A percentile compares a stretch with the other conserved stretches of the same genome.
Evolutionary conservation across 345 rosid genomes (phyloP).

Genomic region (Aquilaria sinensis): DNA sequence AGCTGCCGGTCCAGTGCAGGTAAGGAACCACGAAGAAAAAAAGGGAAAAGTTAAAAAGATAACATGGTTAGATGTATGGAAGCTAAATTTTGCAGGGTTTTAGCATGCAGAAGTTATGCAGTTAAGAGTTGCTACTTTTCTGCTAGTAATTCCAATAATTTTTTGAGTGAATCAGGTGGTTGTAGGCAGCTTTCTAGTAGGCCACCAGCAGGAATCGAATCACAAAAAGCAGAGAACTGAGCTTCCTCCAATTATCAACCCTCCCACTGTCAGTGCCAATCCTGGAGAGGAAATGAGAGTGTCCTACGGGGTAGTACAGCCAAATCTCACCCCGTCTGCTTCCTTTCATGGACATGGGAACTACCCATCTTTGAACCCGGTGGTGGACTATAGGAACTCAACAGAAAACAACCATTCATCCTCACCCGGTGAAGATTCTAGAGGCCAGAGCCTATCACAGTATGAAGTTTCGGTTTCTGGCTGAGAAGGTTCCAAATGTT

Average conservation of each 20-base stretch:
- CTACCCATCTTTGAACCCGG: constrained; percentile 26
- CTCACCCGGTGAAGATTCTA: constrained; percentile 43
- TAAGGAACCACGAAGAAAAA: constrained; percentile 7
- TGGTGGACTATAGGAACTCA: constrained; percentile 34
- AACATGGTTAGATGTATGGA: too few species aligned
- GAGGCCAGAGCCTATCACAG: constrained; percentile 46
- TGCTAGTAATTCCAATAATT: neutral
- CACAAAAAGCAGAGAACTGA: constrained; percentile 55
- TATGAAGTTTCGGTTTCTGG: constrained; percentile 33
- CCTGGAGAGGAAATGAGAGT: constrained; percentile 34
- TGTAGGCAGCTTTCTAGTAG: constrained; percentile 66
- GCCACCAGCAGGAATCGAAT: constrained; percentile 67
- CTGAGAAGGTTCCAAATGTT: constrained; percentile 21
- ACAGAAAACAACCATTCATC: constrained; percentile 30
- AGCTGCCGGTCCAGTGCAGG: constrained; percentile 98
- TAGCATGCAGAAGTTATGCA: too few species aligned
- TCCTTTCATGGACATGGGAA: constrained; percentile 28
- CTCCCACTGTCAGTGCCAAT: constrained; percentile 22
- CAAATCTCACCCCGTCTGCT: constrained; percentile 29
- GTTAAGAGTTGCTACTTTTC: too few species aligned
- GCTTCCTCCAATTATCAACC: constrained; percentile 31
- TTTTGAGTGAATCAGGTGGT: constrained; percentile 44
- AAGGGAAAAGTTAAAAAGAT: too few species aligned
- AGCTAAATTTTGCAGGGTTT: too few species aligned
- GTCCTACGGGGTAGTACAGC: constrained; percentile 35